Percentiles rank a stretch among this genome's conserved stretches.
These are phyloP conservation scores for Cordyceps fumosorosea DNA, from an alignment of 2,329 filamentous ascomycete genomes.

Conservation along the genomic window DNA sequence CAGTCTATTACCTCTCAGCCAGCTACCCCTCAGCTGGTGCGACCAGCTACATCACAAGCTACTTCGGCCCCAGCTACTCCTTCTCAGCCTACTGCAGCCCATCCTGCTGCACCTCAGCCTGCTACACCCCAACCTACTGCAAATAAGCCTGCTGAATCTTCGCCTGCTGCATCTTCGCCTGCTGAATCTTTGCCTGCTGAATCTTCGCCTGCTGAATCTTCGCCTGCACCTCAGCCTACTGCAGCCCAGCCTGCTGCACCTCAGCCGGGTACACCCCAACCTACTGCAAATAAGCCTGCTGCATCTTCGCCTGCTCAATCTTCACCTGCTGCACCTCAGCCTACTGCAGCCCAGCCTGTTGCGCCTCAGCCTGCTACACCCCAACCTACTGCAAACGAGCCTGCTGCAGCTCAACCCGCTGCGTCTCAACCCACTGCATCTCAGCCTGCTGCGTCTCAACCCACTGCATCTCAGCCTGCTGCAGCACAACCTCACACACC, in stretches of 20 bases:
- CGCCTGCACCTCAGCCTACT: not conserved
- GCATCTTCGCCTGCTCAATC: not conserved
- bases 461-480: not conserved
- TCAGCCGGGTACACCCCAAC: too few species aligned
- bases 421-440: not conserved
- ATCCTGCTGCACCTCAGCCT: not conserved
- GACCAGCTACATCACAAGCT: not conserved
- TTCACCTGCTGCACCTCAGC: not conserved
- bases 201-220: too few species aligned
- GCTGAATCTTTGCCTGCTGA: too few species aligned
- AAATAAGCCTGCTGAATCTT: not conserved
- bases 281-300: too few species aligned
- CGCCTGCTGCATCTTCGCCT: not conserved
- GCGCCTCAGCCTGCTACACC: not conserved
- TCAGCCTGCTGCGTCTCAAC: not conserved
- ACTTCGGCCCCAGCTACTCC: not conserved
- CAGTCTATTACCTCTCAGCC: not conserved
- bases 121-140: not conserved
- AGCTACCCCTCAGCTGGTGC: not conserved
- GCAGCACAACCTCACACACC: not conserved
- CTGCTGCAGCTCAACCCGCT: not conserved
- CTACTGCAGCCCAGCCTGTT: not conserved
- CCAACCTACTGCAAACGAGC: not conserved
- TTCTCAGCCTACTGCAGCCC: not conserved
- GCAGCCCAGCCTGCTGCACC: not conserved